Evolutionary conservation across 352 stramenopile genomes (phyloP), one percentile per base, ranked within the genome.

Genomic region (Phytophthora gonapodyides): DNA sequence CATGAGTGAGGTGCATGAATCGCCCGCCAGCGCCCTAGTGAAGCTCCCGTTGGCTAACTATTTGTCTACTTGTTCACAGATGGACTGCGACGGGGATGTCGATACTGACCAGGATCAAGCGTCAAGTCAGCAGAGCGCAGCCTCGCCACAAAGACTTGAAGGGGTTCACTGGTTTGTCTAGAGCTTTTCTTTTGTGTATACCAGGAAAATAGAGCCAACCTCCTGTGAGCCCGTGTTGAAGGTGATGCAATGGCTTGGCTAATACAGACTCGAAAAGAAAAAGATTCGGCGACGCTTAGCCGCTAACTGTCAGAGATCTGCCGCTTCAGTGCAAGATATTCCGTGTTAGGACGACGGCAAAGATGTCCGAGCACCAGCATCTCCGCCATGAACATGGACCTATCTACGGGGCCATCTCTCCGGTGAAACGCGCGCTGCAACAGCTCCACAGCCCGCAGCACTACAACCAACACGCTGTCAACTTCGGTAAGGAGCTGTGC

Each of bases 81-180:
- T 51, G 21, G 48, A 56, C 24, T 56, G 37, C 33, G 44, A 58
- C 9, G 31, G 13, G 12, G 19, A 63, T 9, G 30, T 42, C n/a
- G 55, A 31, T 38, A 57, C 47, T n/a, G 44, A 60, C 30, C 51
- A 51, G 7, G 36, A 58, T 12, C 38, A 58, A 37, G 52, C 27
- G 31, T 56, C 35, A 30, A 60, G 49, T 10, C 54, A 69, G 13
- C 65, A 63, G 31, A 62, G 47, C 16, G 24, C 35, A n/a, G 57
- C 45, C 3, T 69, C 65, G 2, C 65, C 59, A 45, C 60, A n/a
- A 7, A 38, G 42, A 55, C 54, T 73, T 48, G 61, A 64, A 10
- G 45, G 54, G 31, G 61, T 41, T 60, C 49, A 60, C 48, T 73
- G 65, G 65, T 38, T 69, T 56, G 65, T 73, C 37, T 70, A 61